Conservation (phyloP, 2,329 filamentous ascomycete genomes). For the Trichoderma gracile region DNA sequence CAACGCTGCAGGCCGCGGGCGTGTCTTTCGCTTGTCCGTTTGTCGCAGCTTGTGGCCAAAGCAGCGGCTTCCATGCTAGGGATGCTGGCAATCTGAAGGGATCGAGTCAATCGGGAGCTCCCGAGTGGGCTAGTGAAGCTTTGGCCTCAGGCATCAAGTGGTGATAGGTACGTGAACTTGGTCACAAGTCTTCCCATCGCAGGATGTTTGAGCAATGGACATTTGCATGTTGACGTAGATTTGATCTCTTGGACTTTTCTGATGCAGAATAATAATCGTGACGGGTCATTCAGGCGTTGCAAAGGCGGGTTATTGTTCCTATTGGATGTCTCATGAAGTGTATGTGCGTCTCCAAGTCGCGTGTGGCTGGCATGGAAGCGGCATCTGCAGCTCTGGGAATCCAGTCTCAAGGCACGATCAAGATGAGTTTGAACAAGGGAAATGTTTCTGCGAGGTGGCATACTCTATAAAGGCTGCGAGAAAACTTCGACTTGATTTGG, state of each 20-base stretch:
- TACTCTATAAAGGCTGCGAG: too few relatives aligned
- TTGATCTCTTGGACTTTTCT: neutral
- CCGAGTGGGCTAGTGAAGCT: neutral
- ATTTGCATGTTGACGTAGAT: neutral
- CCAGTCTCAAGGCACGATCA: too few relatives aligned
- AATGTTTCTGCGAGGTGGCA: neutral
- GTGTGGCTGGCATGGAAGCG: neutral
- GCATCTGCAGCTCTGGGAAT: neutral
- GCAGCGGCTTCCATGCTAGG: slow-evolving; percentile 12
- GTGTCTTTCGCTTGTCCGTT: neutral
- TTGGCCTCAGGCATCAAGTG: slow-evolving; percentile 9
- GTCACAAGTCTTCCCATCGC: neutral
- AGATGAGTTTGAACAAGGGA: neutral
- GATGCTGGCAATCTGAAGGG: slow-evolving; percentile 16
- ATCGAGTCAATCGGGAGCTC: slow-evolving; percentile 10
- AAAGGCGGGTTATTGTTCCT: neutral
- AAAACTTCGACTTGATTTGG: too few relatives aligned
- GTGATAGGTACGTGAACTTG: neutral
- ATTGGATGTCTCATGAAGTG: neutral
- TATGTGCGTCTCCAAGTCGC: neutral
- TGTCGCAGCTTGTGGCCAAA: slow-evolving; percentile 12
- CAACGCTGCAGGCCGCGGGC: neutral
- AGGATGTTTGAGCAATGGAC: neutral
- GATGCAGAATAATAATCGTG: neutral
- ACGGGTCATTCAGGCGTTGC: too few relatives aligned